These are phyloP conservation scores for Cyclotella atomus DNA, from an alignment of 108 stramenopile species.

Conservation along the genomic window DNA sequence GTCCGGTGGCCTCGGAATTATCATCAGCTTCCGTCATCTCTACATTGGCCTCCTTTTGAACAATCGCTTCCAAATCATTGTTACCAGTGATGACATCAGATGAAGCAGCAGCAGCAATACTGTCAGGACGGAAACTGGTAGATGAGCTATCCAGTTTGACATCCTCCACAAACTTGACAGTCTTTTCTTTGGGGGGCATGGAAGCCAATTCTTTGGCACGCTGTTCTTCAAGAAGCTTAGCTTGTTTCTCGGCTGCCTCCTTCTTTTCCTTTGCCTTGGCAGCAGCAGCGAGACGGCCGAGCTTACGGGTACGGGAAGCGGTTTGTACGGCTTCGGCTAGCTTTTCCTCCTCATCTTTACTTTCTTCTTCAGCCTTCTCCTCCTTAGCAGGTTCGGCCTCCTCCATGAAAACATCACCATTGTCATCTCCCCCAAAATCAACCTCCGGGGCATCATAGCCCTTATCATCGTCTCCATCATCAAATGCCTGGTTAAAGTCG, in stretches of 20 bases:
- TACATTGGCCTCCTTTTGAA: conserved; percentile 3
- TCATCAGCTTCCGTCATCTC: conserved; percentile 12
- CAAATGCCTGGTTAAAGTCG: conserved; percentile 8
- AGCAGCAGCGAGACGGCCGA: conserved; percentile 23
- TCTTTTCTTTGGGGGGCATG: conserved; percentile 13
- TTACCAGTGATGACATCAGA: neutral
- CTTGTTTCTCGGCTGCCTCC: conserved; percentile 19
- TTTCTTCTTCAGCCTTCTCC: neutral
- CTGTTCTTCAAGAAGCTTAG: conserved; percentile 16
- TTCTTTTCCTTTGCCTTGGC: conserved; percentile 37
- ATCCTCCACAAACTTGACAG: conserved; percentile 6
- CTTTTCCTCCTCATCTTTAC: neutral
- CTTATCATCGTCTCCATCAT: conserved; percentile 27
- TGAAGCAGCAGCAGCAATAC: conserved; percentile 60
- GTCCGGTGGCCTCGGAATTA: conserved; percentile 14
- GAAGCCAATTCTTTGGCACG: conserved; percentile 6
- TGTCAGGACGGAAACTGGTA: conserved; percentile 58
- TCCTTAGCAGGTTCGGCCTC: conserved; percentile 7
- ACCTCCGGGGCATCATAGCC: neutral
- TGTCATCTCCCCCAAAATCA: conserved; percentile 27
- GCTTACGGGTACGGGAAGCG: neutral
- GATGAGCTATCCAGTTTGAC: conserved; percentile 55
- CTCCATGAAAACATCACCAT: conserved; percentile 13
- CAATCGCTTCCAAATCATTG: conserved; percentile 33
- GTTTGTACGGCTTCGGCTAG: neutral